Conservation (phyloP, 371 early-diverging fungal species). For the Mucor velutinosus region DNA sequence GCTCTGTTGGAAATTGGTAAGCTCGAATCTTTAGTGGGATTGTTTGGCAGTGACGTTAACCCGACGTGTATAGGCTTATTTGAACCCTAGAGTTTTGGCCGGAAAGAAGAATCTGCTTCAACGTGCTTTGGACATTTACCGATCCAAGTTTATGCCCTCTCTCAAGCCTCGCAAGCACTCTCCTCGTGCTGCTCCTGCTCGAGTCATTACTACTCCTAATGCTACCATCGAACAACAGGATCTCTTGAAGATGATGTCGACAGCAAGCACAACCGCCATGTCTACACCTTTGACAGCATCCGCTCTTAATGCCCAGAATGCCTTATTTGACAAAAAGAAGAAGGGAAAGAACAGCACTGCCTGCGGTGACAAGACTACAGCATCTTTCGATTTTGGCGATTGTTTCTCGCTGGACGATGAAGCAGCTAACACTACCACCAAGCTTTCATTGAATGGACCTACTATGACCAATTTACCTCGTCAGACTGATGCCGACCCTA, state of each 20-base stretch:
- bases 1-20: slow-evolving; percentile 50
- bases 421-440: slow-evolving; percentile 2
- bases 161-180: slow-evolving; percentile 42
- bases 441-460: neutral
- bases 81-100: slow-evolving; percentile 46
- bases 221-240: slow-evolving; percentile 15
- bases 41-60: neutral
- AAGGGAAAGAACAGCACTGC: slow-evolving; percentile 4
- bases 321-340: slow-evolving; percentile 22
- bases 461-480: slow-evolving; percentile 9
- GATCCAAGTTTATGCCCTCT: slow-evolving; percentile 43
- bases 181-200: slow-evolving; percentile 22
- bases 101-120: slow-evolving; percentile 48
- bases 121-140: slow-evolving; percentile 48
- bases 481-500: slow-evolving; percentile 22
- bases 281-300: slow-evolving; percentile 27
- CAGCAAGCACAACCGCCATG: slow-evolving; percentile 15
- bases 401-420: slow-evolving; percentile 54
- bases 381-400: slow-evolving; percentile 41
- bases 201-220: slow-evolving; percentile 11
- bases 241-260: slow-evolving; percentile 15
- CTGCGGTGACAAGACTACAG: slow-evolving; percentile 17
- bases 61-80: slow-evolving; percentile 32
- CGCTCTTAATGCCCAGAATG: slow-evolving; percentile 26
- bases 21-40: neutral